phyloP scores from a whole-genome alignment of 768 basidiomycete genomes.

The Pisolithus marmoratus region DNA sequence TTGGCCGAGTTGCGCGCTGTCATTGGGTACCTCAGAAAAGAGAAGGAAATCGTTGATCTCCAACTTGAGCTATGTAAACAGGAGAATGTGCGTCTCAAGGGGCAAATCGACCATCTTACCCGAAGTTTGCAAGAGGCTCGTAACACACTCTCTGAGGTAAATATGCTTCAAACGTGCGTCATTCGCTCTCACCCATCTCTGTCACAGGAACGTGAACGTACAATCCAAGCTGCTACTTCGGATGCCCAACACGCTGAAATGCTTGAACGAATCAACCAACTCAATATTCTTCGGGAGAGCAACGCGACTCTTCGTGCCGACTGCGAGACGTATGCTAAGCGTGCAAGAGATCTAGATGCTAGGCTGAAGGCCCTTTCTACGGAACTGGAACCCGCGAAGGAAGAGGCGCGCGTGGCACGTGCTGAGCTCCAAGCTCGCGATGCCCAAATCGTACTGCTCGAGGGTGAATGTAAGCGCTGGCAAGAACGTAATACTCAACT shows the following conservation, averaged over 20 bases:
- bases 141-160: slow-evolving; percentile 63
- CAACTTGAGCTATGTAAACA: slow-evolving; percentile 77
- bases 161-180: slow-evolving; percentile 2
- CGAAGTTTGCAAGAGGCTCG: slow-evolving; percentile 68
- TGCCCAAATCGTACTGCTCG: slow-evolving; percentile 60
- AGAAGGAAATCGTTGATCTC: slow-evolving; percentile 89
- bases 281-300: slow-evolving; percentile 82
- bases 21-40: slow-evolving; percentile 77
- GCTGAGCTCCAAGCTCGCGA: slow-evolving; percentile 74
- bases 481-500: slow-evolving; percentile 79
- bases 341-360: slow-evolving; percentile 58
- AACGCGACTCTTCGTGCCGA: slow-evolving; percentile 81
- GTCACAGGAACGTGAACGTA: slow-evolving; percentile 72
- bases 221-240: slow-evolving; percentile 62
- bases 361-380: slow-evolving; percentile 51
- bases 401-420: slow-evolving; percentile 55
- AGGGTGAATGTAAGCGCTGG: slow-evolving; percentile 76
- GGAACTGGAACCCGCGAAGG: slow-evolving; percentile 72
- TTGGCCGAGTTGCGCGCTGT: slow-evolving; percentile 71
- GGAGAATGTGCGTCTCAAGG: slow-evolving; percentile 68
- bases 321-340: slow-evolving; percentile 63
- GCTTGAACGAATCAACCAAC: slow-evolving; percentile 79
- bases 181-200: slow-evolving; percentile 1
- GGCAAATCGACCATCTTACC: slow-evolving; percentile 68
- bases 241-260: slow-evolving; percentile 80